Percentiles rank a stretch among this genome's conserved stretches.
These are phyloP conservation scores for Vickermania ingenoplastis DNA, from an alignment of 208 protist species.

Conservation along the genomic window DNA sequence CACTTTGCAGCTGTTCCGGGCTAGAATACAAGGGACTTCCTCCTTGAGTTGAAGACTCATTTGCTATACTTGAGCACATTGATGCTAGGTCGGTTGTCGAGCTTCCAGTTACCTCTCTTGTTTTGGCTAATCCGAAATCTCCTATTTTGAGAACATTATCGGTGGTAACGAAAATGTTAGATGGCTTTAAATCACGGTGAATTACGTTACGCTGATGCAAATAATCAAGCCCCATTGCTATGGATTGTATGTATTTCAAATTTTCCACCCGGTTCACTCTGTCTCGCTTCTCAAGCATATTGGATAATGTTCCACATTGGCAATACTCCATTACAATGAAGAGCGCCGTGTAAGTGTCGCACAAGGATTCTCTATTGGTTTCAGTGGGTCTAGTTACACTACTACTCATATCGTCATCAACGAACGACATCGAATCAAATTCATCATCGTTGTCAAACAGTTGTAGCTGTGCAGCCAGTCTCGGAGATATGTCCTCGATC, in stretches of 20 bases:
- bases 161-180: constrained; percentile 74
- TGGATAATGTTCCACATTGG: constrained; percentile 49
- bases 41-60: constrained; percentile 36
- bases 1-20: constrained; percentile 58
- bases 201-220: constrained; percentile 66
- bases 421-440: constrained; percentile 26
- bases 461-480: constrained; percentile 30
- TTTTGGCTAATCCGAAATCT: constrained; percentile 78
- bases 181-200: constrained; percentile 79
- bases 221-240: constrained; percentile 55
- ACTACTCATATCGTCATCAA: constrained; percentile 8
- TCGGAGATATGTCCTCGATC: constrained; percentile 51
- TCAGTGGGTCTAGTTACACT: not conserved
- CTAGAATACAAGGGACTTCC: constrained; percentile 75
- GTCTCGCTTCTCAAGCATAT: constrained; percentile 36
- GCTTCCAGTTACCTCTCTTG: constrained; percentile 4
- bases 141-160: constrained; percentile 65
- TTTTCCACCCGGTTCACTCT: constrained; percentile 50
- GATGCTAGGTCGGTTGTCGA: constrained; percentile 11
- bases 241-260: constrained; percentile 52
- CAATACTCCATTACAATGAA: constrained; percentile 89
- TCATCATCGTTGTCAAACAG: constrained; percentile 44
- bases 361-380: not conserved
- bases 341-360: constrained; percentile 38
- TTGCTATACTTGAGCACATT: constrained; percentile 26